Evolutionary conservation across 2,329 filamentous ascomycete species (phyloP).

Genomic region (Hypoxylon rubiginosum): DNA sequence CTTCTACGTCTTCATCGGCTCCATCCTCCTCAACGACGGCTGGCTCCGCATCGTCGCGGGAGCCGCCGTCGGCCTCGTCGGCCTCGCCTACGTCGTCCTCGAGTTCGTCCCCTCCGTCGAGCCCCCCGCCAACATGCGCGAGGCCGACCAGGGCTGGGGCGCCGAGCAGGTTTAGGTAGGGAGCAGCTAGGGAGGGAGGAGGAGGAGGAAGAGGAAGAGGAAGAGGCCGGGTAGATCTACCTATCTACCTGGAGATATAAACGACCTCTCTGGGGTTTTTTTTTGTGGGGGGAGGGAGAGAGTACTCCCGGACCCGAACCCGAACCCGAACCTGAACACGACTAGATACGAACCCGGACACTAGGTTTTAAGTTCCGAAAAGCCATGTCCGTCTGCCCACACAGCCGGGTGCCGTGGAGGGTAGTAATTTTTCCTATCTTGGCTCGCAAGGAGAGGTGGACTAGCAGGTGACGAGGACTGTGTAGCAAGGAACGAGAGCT

Average conservation of each 20-base stretch:
- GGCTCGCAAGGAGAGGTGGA: no score
- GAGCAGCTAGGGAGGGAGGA: no score
- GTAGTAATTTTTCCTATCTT: not conserved
- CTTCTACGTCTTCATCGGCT: slow-evolving; percentile 97
- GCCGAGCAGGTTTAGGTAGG: slow-evolving; percentile 73
- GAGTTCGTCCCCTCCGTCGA: slow-evolving; percentile 85
- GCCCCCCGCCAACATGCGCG: slow-evolving; percentile 85
- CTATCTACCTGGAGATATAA: not conserved
- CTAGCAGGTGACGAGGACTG: not conserved
- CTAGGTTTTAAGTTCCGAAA: not conserved
- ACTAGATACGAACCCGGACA: no score
- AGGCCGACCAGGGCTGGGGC: slow-evolving; percentile 81
- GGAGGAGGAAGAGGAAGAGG: no score
- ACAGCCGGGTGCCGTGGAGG: not conserved
- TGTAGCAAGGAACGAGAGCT: not conserved
- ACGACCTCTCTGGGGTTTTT: no score
- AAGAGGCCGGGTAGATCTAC: not conserved
- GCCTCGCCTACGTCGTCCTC: slow-evolving; percentile 80
- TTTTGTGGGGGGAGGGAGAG: no score
- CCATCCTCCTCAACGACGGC: slow-evolving; percentile 79
- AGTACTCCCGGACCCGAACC: no score
- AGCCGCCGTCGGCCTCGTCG: slow-evolving; percentile 80
- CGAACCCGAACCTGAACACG: no score
- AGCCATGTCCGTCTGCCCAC: not conserved
- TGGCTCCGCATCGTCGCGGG: slow-evolving; percentile 82